A percentile compares a stretch with the other conserved stretches of the same genome.
Evolutionary conservation across 345 rosid genomes (phyloP).

Genomic region (Excoecaria agallocha): DNA sequence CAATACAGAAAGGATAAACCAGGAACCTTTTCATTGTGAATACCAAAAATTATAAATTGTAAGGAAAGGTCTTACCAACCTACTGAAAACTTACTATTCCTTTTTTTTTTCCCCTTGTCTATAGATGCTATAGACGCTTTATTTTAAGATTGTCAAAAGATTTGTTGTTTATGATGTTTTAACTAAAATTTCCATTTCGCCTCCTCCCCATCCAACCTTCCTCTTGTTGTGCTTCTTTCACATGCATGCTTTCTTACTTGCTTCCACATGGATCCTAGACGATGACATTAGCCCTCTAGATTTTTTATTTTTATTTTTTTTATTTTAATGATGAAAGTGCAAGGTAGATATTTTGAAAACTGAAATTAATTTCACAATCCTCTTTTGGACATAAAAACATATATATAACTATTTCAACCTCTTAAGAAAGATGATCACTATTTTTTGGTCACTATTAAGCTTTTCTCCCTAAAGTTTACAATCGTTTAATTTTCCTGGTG

Average conservation of each 20-base stretch:
- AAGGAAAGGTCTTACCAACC: too few species aligned
- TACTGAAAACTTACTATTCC: too few species aligned
- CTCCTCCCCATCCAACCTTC: not conserved
- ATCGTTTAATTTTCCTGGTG: constrained; percentile 33
- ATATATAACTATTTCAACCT: not conserved
- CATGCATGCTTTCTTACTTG: not conserved
- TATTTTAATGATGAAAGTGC: too few species aligned
- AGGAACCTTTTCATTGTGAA: too few species aligned
- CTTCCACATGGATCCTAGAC: not conserved
- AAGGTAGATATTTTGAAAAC: not conserved
- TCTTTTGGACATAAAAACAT: not conserved
- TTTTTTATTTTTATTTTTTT: not conserved
- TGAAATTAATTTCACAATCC: not conserved
- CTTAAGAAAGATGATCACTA: not conserved
- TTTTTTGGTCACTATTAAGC: constrained; percentile 5
- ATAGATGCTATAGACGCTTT: not conserved
- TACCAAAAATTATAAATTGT: too few species aligned
- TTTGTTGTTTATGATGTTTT: not conserved
- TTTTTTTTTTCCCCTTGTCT: not conserved
- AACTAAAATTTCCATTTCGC: not conserved
- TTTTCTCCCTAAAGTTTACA: not conserved
- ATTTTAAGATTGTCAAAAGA: not conserved
- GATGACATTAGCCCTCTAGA: not conserved
- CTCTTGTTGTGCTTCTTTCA: not conserved
- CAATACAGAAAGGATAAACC: not conserved